phyloP scores from a whole-genome alignment of 2,329 filamentous ascomycete species.

The Seiridium unicorne region DNA sequence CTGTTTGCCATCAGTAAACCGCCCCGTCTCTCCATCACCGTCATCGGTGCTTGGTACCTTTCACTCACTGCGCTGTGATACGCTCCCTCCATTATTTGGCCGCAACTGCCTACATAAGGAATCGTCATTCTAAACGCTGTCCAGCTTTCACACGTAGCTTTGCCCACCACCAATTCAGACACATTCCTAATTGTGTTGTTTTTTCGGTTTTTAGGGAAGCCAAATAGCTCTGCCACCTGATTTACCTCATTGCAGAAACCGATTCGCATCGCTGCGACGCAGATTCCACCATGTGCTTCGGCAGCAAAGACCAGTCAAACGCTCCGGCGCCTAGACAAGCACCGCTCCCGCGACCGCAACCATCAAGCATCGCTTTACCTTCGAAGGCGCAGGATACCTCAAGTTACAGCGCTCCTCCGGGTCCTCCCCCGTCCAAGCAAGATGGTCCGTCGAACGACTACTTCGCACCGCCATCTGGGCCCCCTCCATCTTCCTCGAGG shows the following conservation, averaged over 20 bases:
- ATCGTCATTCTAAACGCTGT: too few species aligned
- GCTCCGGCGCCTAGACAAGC: constrained; percentile 39
- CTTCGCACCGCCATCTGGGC: constrained; percentile 33
- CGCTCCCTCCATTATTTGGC: too few species aligned
- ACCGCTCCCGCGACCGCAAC: constrained; percentile 20
- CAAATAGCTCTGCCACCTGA: neutral
- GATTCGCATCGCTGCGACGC: neutral
- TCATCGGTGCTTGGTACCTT: neutral
- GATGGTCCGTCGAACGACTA: constrained; percentile 9
- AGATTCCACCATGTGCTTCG: constrained; percentile 45
- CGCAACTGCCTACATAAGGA: too few species aligned
- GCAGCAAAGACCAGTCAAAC: constrained; percentile 38
- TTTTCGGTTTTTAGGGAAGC: too few species aligned
- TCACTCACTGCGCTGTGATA: too few species aligned
- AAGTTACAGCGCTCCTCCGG: constrained; percentile 31
- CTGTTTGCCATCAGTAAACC: neutral
- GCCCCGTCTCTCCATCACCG: neutral
- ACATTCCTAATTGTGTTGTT: too few species aligned
- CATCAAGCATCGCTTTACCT: constrained; percentile 16
- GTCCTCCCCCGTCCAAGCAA: constrained; percentile 31
- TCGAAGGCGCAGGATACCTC: constrained; percentile 15
- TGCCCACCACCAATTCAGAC: too few species aligned
- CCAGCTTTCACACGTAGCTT: too few species aligned
- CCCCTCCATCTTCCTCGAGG: constrained; percentile 29
- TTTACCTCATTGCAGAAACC: neutral